These are phyloP conservation scores for Aspergillus texensis DNA, from an alignment of 2,329 filamentous ascomycete species.

Conservation along the genomic window DNA sequence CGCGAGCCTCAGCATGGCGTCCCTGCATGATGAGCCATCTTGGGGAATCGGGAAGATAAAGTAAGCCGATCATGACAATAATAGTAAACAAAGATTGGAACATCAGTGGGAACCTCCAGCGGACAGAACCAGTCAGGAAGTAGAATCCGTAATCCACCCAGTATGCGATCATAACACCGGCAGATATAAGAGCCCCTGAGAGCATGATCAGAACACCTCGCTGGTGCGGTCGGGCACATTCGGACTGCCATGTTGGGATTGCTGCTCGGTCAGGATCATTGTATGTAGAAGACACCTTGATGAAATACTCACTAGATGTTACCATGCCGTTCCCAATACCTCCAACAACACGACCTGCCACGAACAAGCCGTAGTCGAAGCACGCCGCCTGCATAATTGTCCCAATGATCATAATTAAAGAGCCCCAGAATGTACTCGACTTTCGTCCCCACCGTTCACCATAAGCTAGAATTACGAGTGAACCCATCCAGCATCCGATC, in stretches of 20 bases:
- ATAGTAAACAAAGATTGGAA: conserved; percentile 47
- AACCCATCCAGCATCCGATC: conserved; percentile 10
- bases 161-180: conserved; percentile 27
- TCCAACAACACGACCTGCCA: conserved; percentile 31
- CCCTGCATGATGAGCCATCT: conserved; percentile 57
- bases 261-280: conserved; percentile 2
- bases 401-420: conserved; percentile 11
- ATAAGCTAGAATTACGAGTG: conserved; percentile 9
- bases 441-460: conserved; percentile 11
- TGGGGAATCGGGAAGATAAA: conserved; percentile 53
- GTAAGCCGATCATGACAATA: conserved; percentile 23
- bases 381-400: conserved; percentile 10
- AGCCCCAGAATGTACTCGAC: conserved; percentile 12
- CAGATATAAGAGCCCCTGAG: conserved; percentile 27
- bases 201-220: conserved; percentile 31
- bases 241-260: conserved; percentile 38
- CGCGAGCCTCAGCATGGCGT: conserved; percentile 48
- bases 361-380: conserved; percentile 36
- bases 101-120: conserved; percentile 49
- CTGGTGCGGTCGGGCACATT: conserved; percentile 28
- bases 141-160: conserved; percentile 30
- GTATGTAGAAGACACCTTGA: not conserved
- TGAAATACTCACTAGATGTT: conserved; percentile 26
- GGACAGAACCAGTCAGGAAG: conserved; percentile 25
- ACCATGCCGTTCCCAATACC: conserved; percentile 33